Base-by-base conservation (phyloP, 768 basidiomycete species). In the Filobasidium wieringae region DNA sequence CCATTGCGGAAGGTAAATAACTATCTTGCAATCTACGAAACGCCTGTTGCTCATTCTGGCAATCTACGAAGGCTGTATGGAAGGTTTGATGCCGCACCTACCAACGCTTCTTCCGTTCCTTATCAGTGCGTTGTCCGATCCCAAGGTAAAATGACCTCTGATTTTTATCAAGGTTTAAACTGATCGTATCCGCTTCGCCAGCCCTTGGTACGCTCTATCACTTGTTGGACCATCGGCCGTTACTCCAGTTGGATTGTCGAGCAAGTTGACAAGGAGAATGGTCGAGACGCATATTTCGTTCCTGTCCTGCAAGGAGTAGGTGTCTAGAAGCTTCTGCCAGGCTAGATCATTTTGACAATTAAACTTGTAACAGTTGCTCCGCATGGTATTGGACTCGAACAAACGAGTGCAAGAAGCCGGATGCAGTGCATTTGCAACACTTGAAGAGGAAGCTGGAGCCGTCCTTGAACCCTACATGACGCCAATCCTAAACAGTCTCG, bases 361-460 rank as follows among this genome's bases (percentile, higher is more conserved):
- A 31, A 5, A 27, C 50, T 55, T n/a, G 7, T 11, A 59, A n/a
- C 64, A 97, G 93, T 83, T 99, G 49, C 83, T 99, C 58, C 84
- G 88, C 55, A 96, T 93, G 88, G 91, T 96, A 17, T 77, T 97
- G 52, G 95, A 99, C 72, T 88, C 88, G 73, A 97, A 99, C 77
- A 97, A 99, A 76, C 86, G 91, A 26, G 95, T 99, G 0, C 95
- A 99, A 77, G 95, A 99, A 75, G 95, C 95, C 4, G 95, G 95
- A 8, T 99, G 95, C 75, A 92, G 89, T 63, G 95, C 95, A 0
- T 97, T 99, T 68, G 95, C 95, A 12, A 97, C 95, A 15, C 81
- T 97, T 11, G 95, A 99, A 73, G 95, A 99, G 73, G 95, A 97
- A 72, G 95, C 95, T 5, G 93, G 90, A 1, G 68, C 80, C 2